These are phyloP conservation scores for Microdochium nivale DNA, from an alignment of 2,329 filamentous ascomycete genomes.

Conservation along the genomic window DNA sequence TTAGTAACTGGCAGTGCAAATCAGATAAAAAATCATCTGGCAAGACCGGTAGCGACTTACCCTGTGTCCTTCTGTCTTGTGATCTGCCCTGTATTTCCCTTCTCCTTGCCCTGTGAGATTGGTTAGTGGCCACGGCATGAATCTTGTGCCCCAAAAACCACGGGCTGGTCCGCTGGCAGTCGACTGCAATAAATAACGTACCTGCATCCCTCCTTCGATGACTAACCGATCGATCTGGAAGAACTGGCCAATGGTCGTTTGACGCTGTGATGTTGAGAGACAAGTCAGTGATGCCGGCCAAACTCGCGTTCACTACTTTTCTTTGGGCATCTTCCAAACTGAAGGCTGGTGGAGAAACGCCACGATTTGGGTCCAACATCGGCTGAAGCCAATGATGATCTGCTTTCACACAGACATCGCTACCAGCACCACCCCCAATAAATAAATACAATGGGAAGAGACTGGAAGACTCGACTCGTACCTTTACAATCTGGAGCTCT, in stretches of 20 bases:
- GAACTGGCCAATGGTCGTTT: slow-evolving; percentile 92
- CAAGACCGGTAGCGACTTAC: slow-evolving; percentile 34
- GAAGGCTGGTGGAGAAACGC: no score
- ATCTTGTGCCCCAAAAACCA: slow-evolving; percentile 7
- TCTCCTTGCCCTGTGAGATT: slow-evolving; percentile 55
- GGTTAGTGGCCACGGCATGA: neutral
- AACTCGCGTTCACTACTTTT: neutral
- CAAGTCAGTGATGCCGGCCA: slow-evolving; percentile 1
- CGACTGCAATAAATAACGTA: slow-evolving; percentile 38
- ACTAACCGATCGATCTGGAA: slow-evolving; percentile 88
- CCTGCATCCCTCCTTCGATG: slow-evolving; percentile 77
- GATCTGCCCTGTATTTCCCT: slow-evolving; percentile 55
- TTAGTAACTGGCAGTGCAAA: no score
- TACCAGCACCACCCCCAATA: no score
- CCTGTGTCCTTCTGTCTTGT: slow-evolving; percentile 71
- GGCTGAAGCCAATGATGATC: no score
- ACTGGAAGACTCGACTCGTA: no score
- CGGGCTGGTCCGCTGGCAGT: neutral
- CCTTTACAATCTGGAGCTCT: slow-evolving; percentile 86
- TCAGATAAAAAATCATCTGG: no score
- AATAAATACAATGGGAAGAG: no score
- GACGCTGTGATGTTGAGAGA: slow-evolving; percentile 51
- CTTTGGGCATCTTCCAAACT: neutral
- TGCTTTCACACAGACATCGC: no score
- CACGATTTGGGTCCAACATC: no score